Conservation (phyloP, 2,329 filamentous ascomycete genomes). For the Nemania sp. region DNA sequence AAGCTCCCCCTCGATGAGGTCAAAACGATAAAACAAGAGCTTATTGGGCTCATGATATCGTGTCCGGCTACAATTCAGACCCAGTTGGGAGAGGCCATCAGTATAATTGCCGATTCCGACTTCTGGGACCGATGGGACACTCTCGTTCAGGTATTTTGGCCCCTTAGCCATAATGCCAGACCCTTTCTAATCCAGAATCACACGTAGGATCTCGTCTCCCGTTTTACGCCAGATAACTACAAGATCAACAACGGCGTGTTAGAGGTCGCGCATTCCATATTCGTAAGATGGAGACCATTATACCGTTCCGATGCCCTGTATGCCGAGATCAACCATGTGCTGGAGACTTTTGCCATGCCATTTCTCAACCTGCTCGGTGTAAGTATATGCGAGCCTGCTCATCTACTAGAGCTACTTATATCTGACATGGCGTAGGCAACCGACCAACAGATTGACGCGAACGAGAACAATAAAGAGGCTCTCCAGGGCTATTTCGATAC, state of each 20-base stretch:
- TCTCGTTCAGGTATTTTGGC: slow-evolving; percentile 70
- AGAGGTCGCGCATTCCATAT: slow-evolving; percentile 97
- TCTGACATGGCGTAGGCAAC: slow-evolving; percentile 54
- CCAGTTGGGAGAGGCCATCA: slow-evolving; percentile 94
- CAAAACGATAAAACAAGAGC: slow-evolving; percentile 85
- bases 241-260: slow-evolving; percentile 91
- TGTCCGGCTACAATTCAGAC: slow-evolving; percentile 86
- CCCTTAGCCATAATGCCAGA: background rate
- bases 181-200: slow-evolving; percentile 9
- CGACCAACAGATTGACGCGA: slow-evolving; percentile 72
- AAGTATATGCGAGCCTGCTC: slow-evolving; percentile 35
- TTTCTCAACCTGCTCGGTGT: slow-evolving; percentile 81
- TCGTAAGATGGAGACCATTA: slow-evolving; percentile 91
- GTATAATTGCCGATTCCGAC: slow-evolving; percentile 95
- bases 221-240: slow-evolving; percentile 79
- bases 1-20: slow-evolving; percentile 85
- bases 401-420: background rate
- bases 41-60: slow-evolving; percentile 95
- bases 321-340: slow-evolving; percentile 94
- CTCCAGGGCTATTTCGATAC: slow-evolving; percentile 81
- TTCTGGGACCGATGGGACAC: slow-evolving; percentile 97
- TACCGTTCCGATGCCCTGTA: slow-evolving; percentile 93
- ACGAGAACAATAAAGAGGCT: slow-evolving; percentile 72
- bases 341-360: slow-evolving; percentile 79
- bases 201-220: slow-evolving; percentile 77